These are phyloP conservation scores for Trypanosoma platydactyli DNA, from an alignment of 208 protist species.

Conservation along the genomic window DNA sequence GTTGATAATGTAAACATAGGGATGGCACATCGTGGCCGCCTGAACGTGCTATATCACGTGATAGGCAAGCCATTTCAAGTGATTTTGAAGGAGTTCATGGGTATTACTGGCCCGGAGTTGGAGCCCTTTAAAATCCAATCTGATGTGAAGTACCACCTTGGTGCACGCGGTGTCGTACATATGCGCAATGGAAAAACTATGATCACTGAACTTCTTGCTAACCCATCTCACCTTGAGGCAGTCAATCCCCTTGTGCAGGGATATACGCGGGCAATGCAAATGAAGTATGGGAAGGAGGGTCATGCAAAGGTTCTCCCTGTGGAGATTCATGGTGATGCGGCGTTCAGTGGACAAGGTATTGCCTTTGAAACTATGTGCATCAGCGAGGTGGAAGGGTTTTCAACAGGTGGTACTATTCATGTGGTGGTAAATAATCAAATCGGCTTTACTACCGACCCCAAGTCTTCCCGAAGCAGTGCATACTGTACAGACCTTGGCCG, in stretches of 20 bases:
- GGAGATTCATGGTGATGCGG: constrained; percentile 98
- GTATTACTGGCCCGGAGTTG: constrained; percentile 67
- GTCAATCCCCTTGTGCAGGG: constrained; percentile 98
- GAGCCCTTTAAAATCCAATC: constrained; percentile 93
- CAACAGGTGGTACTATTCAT: constrained; percentile 97
- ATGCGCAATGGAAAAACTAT: constrained; percentile 86
- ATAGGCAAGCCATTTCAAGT: constrained; percentile 95
- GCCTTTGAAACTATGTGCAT: constrained; percentile 97
- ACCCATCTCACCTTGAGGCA: constrained; percentile 99
- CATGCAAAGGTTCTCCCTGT: constrained; percentile 77
- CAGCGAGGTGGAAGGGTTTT: constrained; percentile 89
- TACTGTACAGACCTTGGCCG: constrained; percentile 98
- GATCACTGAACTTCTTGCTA: constrained; percentile 95
- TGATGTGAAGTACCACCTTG: constrained; percentile 99
- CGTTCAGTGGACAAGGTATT: constrained; percentile 97
- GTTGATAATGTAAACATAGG: constrained; percentile 95
- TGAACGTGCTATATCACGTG: constrained; percentile 97
- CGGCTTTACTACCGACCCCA: constrained; percentile 98
- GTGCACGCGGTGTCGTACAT: constrained; percentile 72
- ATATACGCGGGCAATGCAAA: constrained; percentile 96
- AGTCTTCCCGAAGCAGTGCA: constrained; percentile 92
- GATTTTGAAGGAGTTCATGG: constrained; percentile 92
- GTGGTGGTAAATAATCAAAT: constrained; percentile 99
- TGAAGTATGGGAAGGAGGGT: constrained; percentile 55
- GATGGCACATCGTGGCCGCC: constrained; percentile 98